Evolutionary conservation across 305 asterid genomes (phyloP).

Genomic region (Fraxinus baroniana): DNA sequence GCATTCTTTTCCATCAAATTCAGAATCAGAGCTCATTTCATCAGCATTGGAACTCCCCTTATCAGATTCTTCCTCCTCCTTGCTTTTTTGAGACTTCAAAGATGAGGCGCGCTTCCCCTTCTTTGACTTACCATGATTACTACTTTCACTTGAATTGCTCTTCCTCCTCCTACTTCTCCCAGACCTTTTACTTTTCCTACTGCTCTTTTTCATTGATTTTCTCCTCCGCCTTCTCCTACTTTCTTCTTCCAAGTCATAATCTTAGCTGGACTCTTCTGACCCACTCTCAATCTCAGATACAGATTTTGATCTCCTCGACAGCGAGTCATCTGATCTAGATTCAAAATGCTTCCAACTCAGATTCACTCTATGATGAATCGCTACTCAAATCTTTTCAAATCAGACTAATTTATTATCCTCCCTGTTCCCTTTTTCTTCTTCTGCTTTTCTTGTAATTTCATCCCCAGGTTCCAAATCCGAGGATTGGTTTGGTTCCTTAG

Average conservation of each 20-base stretch:
- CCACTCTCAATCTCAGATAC: constrained; percentile 53
- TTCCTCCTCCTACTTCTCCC: constrained; percentile 33
- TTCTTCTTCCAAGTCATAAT: constrained; percentile 51
- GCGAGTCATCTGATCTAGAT: constrained; percentile 52
- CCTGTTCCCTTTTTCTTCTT: constrained; percentile 31
- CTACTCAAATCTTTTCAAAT: constrained; percentile 16
- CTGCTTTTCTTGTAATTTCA: constrained; percentile 28
- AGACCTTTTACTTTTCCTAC: constrained; percentile 21
- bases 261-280: constrained; percentile 38
- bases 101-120: constrained; percentile 40
- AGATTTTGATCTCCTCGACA: constrained; percentile 29
- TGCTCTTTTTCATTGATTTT: constrained; percentile 37
- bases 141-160: constrained; percentile 47
- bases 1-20: constrained; percentile 30
- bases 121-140: constrained; percentile 37
- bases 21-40: constrained; percentile 37
- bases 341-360: constrained; percentile 43
- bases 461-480: constrained; percentile 36
- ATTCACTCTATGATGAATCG: constrained; percentile 20
- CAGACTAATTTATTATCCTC: constrained; percentile 25
- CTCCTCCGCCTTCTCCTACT: constrained; percentile 39
- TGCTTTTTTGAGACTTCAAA: constrained; percentile 43
- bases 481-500: constrained; percentile 57
- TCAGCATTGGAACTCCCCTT: constrained; percentile 31
- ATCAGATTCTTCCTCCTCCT: constrained; percentile 43